Conservation (phyloP, 495 filamentous ascomycete species). For the Aspergillus ellipticus region DNA sequence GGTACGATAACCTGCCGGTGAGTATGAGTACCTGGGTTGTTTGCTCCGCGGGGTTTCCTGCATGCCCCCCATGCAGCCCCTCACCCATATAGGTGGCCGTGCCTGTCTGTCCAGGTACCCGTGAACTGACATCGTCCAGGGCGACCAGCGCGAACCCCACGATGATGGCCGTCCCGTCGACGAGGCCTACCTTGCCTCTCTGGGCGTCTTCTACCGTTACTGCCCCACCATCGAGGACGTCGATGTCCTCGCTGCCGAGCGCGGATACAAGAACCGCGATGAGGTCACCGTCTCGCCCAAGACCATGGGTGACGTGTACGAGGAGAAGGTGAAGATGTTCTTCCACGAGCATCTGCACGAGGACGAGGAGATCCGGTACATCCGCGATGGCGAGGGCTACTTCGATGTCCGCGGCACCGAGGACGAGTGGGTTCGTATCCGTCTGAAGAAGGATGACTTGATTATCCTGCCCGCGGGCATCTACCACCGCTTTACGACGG, state of each 20-base stretch:
- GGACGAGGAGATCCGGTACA: slow-evolving; percentile 98
- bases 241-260: slow-evolving; percentile 65
- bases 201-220: slow-evolving; percentile 78
- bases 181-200: slow-evolving; percentile 55
- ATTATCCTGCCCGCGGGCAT: slow-evolving; percentile 94
- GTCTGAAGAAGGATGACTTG: slow-evolving; percentile 66
- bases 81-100: too few species aligned
- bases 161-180: slow-evolving; percentile 69
- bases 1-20: slow-evolving; percentile 76
- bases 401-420: slow-evolving; percentile 78
- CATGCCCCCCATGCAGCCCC: too few species aligned
- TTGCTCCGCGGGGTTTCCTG: too few species aligned
- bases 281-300: slow-evolving; percentile 84
- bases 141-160: slow-evolving; percentile 89
- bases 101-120: neutral
- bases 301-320: slow-evolving; percentile 75
- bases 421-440: slow-evolving; percentile 84
- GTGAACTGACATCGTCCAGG: slow-evolving; percentile 31
- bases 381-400: slow-evolving; percentile 83
- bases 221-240: slow-evolving; percentile 62
- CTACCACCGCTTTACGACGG: slow-evolving; percentile 95
- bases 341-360: slow-evolving; percentile 96
- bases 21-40: slow-evolving; percentile 21
- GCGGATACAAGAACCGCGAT: slow-evolving; percentile 93
- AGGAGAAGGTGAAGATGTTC: slow-evolving; percentile 88